These are phyloP conservation scores for Pichia pseudocactophila DNA, from an alignment of 805 yeast genomes.

Conservation along the genomic window DNA sequence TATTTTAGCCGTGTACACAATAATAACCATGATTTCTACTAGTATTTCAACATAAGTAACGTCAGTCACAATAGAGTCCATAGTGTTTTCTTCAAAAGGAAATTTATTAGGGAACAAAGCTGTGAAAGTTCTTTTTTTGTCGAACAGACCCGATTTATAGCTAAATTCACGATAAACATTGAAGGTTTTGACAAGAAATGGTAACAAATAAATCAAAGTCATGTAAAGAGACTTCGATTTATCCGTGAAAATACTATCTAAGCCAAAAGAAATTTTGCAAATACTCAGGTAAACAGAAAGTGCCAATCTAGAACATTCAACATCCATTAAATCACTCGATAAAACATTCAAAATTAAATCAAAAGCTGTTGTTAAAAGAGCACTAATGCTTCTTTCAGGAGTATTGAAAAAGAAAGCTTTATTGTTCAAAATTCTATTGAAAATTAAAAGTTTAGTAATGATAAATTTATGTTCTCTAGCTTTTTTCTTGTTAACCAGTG, in stretches of 20 bases:
- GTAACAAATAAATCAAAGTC: slow-evolving; percentile 43
- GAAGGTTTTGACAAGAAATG: slow-evolving; percentile 44
- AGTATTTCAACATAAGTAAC: slow-evolving; percentile 62
- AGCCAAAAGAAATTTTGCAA: slow-evolving; percentile 25
- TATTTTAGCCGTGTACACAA: slow-evolving; percentile 42
- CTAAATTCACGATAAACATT: slow-evolving; percentile 44
- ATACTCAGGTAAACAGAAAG: slow-evolving; percentile 47
- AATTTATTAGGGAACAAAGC: slow-evolving; percentile 56
- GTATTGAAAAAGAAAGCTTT: slow-evolving; percentile 7
- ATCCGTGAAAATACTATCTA: slow-evolving; percentile 16
- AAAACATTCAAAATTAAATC: slow-evolving; percentile 54
- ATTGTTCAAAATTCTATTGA: slow-evolving; percentile 42
- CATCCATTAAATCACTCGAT: slow-evolving; percentile 37
- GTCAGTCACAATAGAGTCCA: slow-evolving; percentile 68
- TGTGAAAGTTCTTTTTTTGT: slow-evolving; percentile 56
- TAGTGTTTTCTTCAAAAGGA: slow-evolving; percentile 56
- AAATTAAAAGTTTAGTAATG: slow-evolving; percentile 49
- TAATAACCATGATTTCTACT: slow-evolving; percentile 58
- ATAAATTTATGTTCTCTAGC: slow-evolving; percentile 47
- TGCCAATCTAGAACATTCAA: slow-evolving; percentile 58
- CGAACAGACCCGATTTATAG: slow-evolving; percentile 33
- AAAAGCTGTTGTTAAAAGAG: slow-evolving; percentile 36
- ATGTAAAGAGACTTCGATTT: slow-evolving; percentile 32
- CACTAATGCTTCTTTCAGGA: slow-evolving; percentile 18
- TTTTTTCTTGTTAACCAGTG: slow-evolving; percentile 28